Evolutionary conservation across 345 rosid genomes (phyloP), one percentile per base, ranked within the genome.

Genomic region (Populus alba): DNA sequence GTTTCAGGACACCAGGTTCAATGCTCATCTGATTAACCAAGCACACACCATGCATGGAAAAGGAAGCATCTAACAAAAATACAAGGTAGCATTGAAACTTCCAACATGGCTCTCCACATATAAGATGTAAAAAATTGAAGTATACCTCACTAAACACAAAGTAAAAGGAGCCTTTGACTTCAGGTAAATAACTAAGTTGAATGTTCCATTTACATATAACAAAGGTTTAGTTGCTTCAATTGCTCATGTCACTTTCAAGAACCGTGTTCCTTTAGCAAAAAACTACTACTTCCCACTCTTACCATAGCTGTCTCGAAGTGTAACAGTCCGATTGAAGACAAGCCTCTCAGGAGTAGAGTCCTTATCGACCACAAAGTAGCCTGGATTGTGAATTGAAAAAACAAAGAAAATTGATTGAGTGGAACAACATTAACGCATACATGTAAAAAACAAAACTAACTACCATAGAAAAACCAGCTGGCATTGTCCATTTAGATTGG

Each of bases 271-370:
- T 37, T 33, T 4, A 20, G 7, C 18, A 2, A 59, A 4, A 31
- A 43, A 66, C 78, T 81, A 66, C 78, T 81, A 83, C 75, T 79
- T 79, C 78, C 80, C 85, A 13, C 41, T 80, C 75, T 79, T 83
- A 5, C 85, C 72, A 25, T 79, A 83, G 80, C 82, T 76, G 59
- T 83, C 85, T 35, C 82, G 62, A 61, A 83, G 87, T 0, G 98
- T 96, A 51, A 92, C 97, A 0, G 96, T 96, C 81, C 97, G 89
- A 81, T 96, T 92, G 81, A 96, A 96, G 33, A 94, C 90, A 5
- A 90, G 94, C 66, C 87, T 94, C 45, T 90, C 95, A 10, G 89
- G 71, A 12, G 90, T 90, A 5, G 97, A 90, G 84, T 96, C 97
- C 81, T 88, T 87, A 37, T 92, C 99, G 66, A 90, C 97, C 10